Conservation (phyloP, 371 early-diverging fungal genomes). For the Rhizopus sp. region DNA sequence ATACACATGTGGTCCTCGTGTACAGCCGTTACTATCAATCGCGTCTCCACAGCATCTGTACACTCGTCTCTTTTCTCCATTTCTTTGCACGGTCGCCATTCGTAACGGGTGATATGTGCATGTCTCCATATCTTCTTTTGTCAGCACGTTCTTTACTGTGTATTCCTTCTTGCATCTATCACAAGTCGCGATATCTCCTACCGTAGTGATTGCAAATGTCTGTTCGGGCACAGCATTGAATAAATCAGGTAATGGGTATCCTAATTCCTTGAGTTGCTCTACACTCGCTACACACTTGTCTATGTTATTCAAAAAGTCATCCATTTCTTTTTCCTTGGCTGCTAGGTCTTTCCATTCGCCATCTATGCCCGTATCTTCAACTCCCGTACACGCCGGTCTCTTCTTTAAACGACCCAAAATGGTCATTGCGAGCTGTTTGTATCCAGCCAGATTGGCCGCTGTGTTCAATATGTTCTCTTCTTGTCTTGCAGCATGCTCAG, state of each 20-base stretch:
- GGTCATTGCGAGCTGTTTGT: conserved; percentile 49
- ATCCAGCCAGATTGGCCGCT: conserved; percentile 41
- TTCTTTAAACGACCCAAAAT: conserved; percentile 52
- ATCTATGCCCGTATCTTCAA: conserved; percentile 49
- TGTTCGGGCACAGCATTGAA: conserved; percentile 8
- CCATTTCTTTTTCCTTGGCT: background rate
- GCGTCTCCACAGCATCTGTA: conserved; percentile 53
- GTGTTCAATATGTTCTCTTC: conserved; percentile 30
- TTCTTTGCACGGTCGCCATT: conserved; percentile 26
- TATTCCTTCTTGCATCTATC: conserved; percentile 54
- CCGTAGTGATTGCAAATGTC: background rate
- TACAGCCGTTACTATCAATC: conserved; percentile 48
- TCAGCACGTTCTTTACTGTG: conserved; percentile 38
- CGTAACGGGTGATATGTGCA: conserved; percentile 50
- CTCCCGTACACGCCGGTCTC: conserved; percentile 31
- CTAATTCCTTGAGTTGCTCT: conserved; percentile 23
- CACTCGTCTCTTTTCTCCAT: conserved; percentile 45
- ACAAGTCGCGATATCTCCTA: conserved; percentile 34
- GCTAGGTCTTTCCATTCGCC: conserved; percentile 50
- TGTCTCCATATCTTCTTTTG: conserved; percentile 28
- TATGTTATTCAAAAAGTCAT: conserved; percentile 10
- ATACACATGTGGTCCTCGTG: conserved; percentile 54
- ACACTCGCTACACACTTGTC: conserved; percentile 27
- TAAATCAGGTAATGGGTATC: conserved; percentile 43
- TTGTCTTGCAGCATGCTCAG: conserved; percentile 32